These are phyloP conservation scores for Talaromyces sp. DNA, from an alignment of 2,329 filamentous ascomycete species.

Conservation along the genomic window DNA sequence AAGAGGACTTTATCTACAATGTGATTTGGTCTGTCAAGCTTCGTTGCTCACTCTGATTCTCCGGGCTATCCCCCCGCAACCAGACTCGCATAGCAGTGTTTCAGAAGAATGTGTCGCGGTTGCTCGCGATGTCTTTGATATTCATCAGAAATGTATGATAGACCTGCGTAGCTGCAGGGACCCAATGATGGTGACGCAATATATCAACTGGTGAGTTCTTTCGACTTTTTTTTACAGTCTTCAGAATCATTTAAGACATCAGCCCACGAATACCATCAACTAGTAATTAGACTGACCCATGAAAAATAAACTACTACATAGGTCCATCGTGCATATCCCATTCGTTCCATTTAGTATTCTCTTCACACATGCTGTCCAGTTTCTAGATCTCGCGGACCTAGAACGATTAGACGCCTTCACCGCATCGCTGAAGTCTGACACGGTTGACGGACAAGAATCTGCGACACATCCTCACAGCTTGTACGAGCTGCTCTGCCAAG, in stretches of 20 bases:
- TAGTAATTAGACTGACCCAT: neutral
- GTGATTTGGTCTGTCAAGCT: conserved; percentile 4
- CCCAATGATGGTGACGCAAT: neutral
- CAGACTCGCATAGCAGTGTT: neutral
- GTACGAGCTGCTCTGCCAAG: conserved; percentile 6
- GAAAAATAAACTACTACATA: neutral
- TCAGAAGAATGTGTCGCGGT: conserved; percentile 1
- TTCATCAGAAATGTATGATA: conserved; percentile 5
- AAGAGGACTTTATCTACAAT: neutral
- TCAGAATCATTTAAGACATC: neutral
- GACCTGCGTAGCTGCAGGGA: conserved; percentile 3
- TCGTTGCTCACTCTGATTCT: conserved; percentile 2
- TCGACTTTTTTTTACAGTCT: neutral
- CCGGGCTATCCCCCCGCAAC: neutral
- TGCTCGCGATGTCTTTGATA: conserved; percentile 4
- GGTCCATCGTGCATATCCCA: conserved; percentile 4
- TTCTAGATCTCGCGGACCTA: neutral
- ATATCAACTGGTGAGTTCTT: neutral
- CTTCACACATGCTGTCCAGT: conserved; percentile 4
- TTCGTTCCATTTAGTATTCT: conserved; percentile 7
- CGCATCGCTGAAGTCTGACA: neutral
- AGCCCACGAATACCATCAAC: neutral
- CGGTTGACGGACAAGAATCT: neutral
- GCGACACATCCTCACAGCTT: conserved; percentile 4
- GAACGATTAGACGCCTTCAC: conserved; percentile 1